phyloP scores from a whole-genome alignment of 1,284 basidiomycete species.

The Ceratobasidium sp. region DNA sequence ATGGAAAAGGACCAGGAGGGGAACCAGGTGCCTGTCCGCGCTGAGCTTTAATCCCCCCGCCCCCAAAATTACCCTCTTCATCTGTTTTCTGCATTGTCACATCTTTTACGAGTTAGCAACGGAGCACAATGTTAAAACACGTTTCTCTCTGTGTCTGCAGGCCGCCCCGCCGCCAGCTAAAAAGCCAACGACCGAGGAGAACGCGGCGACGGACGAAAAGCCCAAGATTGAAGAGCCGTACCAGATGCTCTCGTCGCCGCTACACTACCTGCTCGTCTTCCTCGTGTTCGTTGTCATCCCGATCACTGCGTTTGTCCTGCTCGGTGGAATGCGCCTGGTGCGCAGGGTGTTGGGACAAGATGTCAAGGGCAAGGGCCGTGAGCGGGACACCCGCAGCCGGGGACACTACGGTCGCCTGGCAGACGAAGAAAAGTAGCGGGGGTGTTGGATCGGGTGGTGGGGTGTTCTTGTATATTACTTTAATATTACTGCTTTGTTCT shows the following conservation, averaged over 20 bases:
- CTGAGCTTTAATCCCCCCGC: constrained; percentile 77
- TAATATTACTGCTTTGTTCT: constrained; percentile 36
- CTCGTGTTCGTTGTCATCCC: constrained; percentile 62
- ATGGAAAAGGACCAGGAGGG: constrained; percentile 72
- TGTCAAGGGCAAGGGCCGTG: constrained; percentile 39
- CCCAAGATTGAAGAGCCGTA: constrained; percentile 39
- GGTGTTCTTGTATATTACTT: background rate
- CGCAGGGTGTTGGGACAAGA: constrained; percentile 33
- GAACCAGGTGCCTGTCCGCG: constrained; percentile 89
- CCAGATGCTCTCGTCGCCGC: constrained; percentile 52
- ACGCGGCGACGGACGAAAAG: constrained; percentile 41
- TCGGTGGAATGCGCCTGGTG: constrained; percentile 59
- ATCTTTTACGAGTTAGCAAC: constrained; percentile 37
- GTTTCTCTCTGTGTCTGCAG: constrained; percentile 43
- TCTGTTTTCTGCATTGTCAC: constrained; percentile 26
- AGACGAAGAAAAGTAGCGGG: constrained; percentile 34
- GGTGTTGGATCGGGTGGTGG: background rate
- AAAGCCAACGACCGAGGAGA: constrained; percentile 16
- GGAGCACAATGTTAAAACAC: constrained; percentile 43
- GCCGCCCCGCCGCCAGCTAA: constrained; percentile 42
- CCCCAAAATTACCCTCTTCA: constrained; percentile 25
- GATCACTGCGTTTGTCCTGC: constrained; percentile 66
- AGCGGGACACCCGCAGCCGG: constrained; percentile 24
- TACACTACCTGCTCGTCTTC: constrained; percentile 60
- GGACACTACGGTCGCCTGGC: constrained; percentile 35